A percentile compares a stretch with the other conserved stretches of the same genome.
These are phyloP conservation scores for Cladorrhinum sp. DNA, from an alignment of 2,329 filamentous ascomycete genomes.

Conservation along the genomic window DNA sequence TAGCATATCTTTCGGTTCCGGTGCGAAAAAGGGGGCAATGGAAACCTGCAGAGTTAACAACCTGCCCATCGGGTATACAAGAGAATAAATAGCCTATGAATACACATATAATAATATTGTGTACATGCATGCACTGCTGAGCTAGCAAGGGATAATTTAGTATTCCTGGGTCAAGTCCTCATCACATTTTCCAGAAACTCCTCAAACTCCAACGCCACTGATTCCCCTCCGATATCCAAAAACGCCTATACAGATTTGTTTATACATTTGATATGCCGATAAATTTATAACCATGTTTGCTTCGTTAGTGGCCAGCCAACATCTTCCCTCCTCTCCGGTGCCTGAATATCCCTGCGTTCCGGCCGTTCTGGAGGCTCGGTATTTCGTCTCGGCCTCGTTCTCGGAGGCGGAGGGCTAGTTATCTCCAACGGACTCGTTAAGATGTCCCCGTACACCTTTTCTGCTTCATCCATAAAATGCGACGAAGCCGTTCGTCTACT, in stretches of 20 bases:
- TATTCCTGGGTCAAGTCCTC: no score
- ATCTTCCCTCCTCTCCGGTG: conserved; percentile 8
- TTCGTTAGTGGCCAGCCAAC: conserved; percentile 22
- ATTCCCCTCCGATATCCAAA: not conserved
- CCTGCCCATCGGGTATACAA: no score
- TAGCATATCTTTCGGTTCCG: not conserved
- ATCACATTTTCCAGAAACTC: not conserved
- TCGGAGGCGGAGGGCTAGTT: not conserved
- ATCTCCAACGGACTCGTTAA: conserved; percentile 17
- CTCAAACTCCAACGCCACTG: not conserved
- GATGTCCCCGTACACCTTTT: conserved; percentile 21
- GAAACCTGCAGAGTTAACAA: no score
- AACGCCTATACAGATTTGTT: not conserved
- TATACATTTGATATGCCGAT: not conserved
- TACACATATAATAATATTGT: no score
- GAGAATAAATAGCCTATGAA: not conserved
- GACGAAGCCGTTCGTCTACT: conserved; percentile 10
- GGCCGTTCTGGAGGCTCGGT: not conserved
- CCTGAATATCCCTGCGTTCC: not conserved
- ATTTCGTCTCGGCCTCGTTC: not conserved
- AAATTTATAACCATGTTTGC: conserved; percentile 6
- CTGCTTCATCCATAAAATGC: conserved; percentile 12
- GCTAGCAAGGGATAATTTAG: no score
- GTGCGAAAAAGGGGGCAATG: no score
- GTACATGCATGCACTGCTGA: no score